Percentiles rank a stretch among this genome's conserved stretches.
These are phyloP conservation scores for Puccinia coronata DNA, from an alignment of 1,284 basidiomycete genomes.

Conservation along the genomic window DNA sequence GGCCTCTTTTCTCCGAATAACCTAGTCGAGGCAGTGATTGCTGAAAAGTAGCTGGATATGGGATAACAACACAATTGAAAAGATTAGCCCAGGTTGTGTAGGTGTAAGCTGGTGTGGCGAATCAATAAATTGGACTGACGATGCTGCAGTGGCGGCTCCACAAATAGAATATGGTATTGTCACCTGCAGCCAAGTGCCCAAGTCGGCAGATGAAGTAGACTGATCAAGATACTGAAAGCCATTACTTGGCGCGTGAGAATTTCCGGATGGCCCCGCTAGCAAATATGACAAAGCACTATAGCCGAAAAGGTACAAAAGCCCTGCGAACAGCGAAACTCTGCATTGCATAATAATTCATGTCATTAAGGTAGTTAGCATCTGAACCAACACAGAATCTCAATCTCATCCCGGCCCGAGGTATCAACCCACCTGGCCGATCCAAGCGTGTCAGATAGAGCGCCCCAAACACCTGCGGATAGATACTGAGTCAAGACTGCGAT, in stretches of 20 bases:
- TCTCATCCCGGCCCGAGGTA: neutral
- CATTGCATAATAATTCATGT: neutral
- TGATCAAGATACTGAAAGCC: neutral
- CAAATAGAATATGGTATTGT: constrained; percentile 38
- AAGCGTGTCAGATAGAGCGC: constrained; percentile 31
- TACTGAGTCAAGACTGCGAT: constrained; percentile 33
- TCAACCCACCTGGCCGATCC: constrained; percentile 24
- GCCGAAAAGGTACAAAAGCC: constrained; percentile 25
- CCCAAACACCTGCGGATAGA: constrained; percentile 31
- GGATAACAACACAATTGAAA: neutral
- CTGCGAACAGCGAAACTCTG: constrained; percentile 37
- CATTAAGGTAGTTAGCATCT: neutral
- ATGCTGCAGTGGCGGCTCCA: constrained; percentile 33
- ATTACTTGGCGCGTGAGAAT: neutral
- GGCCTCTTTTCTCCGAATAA: constrained; percentile 33
- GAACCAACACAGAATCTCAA: no score
- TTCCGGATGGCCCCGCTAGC: neutral
- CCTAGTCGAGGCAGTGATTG: constrained; percentile 39
- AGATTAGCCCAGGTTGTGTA: neutral
- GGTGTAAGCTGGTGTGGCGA: neutral
- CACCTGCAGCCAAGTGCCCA: constrained; percentile 11
- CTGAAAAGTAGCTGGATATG: constrained; percentile 27
- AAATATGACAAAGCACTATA: constrained; percentile 26
- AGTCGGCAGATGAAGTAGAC: neutral
- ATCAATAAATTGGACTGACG: constrained; percentile 13